Evolutionary conservation across 148 eudicot genomes (phyloP), one percentile per base, ranked within the genome.

Genomic region (Persicaria maculosa): DNA sequence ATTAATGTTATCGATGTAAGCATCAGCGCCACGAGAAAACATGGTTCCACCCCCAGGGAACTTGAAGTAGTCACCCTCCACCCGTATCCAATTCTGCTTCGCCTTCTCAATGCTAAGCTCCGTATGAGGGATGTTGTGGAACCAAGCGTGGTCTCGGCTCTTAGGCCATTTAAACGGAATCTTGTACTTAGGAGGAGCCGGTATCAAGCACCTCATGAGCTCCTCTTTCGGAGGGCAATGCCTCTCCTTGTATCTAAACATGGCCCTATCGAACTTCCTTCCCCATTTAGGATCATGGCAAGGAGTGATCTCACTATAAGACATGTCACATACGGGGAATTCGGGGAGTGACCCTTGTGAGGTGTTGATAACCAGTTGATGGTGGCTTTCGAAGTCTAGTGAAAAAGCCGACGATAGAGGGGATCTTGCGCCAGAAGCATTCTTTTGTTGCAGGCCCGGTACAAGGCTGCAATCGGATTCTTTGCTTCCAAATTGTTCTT

Each of bases 31-130:
- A 55, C 86, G 88, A 15, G 93, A 94, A 69, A 93, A 93, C 98
- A 91, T 91, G 22, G 98, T 93, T 1, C 98, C 98, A 3, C 97
- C 98, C 1, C 98, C 98, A 2, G 98, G 97, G 75, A 93, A 93
- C 52, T 88, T 76, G 68, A 93, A 93, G 6, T 89, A 84, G n/a
- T 93, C 97, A 5, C 98, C 98, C 72, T 93, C 91, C 0, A 93
- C 90, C 84, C 87, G 92, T 50, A 93, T 89, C 98, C 98, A 93
- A 55, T 93, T 91, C 74, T 93, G 98, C 44, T 85, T 80, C 10
- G 94, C 97, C 87, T 93, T 93, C 85, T 93, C 98, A 64, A 93
- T 82, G 73, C 98, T 91, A 36, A 93, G 95, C 75, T 93, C 97
- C 78, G 88, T 93, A 74, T 93, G 98, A 15, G 98, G 97, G 58